phyloP scores from a whole-genome alignment of 306 rosid species.

The Dicorynia guianensis region DNA sequence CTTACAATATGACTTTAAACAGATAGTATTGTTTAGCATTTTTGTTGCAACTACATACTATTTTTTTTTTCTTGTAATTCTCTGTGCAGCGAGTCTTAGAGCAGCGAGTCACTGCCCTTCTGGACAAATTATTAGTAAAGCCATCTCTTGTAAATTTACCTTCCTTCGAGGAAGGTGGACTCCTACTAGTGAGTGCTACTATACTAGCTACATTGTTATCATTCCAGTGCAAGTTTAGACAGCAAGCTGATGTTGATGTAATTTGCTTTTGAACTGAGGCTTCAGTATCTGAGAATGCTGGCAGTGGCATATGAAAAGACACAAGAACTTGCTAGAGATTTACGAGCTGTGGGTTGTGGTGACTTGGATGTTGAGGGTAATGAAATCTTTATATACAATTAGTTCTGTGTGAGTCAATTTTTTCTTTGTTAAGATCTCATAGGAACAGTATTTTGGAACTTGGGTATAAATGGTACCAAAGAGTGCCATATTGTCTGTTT shows the following conservation, averaged over 20 bases:
- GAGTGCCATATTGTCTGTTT: too few species aligned
- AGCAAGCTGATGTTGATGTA: slow-evolving; percentile 35
- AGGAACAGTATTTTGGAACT: too few species aligned
- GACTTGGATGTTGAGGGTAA: slow-evolving; percentile 99
- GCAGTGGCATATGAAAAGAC: slow-evolving; percentile 99
- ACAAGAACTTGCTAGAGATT: slow-evolving; percentile 92
- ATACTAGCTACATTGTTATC: slow-evolving; percentile 31
- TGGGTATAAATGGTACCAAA: too few species aligned
- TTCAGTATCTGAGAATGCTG: slow-evolving; percentile 98
- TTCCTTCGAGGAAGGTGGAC: slow-evolving; percentile 97
- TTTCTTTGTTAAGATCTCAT: too few species aligned
- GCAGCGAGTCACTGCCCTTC: slow-evolving; percentile 87
- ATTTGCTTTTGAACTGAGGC: slow-evolving; percentile 52
- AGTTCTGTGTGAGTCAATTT: too few species aligned
- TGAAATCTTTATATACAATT: not conserved
- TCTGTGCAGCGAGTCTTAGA: slow-evolving; percentile 88
- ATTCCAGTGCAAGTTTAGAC: slow-evolving; percentile 32
- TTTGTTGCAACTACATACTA: slow-evolving; percentile 6
- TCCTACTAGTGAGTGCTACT: slow-evolving; percentile 78
- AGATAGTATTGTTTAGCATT: too few species aligned
- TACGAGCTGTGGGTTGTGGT: slow-evolving; percentile 92
- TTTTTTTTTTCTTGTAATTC: slow-evolving; percentile 33
- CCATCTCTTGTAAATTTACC: slow-evolving; percentile 93
- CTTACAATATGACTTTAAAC: too few species aligned
- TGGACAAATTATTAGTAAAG: slow-evolving; percentile 87